Percentiles rank a stretch among this genome's conserved stretches.
Evolutionary conservation across 106 monocot genomes (phyloP).

Genomic region (Allium cepa): DNA sequence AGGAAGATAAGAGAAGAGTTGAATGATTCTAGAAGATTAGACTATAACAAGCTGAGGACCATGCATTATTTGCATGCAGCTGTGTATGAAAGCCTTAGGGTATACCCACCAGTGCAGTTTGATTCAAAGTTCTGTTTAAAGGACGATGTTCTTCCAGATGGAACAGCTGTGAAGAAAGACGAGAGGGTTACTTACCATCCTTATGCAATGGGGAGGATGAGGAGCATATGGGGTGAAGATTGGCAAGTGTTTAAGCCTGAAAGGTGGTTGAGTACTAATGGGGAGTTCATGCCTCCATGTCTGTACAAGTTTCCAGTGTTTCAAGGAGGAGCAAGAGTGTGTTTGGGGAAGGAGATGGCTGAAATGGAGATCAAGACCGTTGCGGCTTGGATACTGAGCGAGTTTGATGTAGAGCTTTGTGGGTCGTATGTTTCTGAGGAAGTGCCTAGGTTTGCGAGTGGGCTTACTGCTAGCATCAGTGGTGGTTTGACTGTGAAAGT

Average conservation of each 20-base stretch:
- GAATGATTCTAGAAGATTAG: neutral
- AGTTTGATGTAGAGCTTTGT: conserved; percentile 11
- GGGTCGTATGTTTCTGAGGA: neutral
- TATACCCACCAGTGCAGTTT: conserved; percentile 50
- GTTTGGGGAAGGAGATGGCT: conserved; percentile 32
- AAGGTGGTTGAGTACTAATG: conserved; percentile 9
- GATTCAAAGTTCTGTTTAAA: conserved; percentile 37
- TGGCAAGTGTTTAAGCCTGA: conserved; percentile 15
- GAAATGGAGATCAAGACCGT: conserved; percentile 38
- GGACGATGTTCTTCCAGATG: conserved; percentile 38
- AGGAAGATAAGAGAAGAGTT: conserved; percentile 17
- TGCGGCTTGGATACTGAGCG: conserved; percentile 12
- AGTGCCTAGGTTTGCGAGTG: neutral
- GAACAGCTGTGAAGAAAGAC: conserved; percentile 16
- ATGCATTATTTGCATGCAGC: conserved; percentile 52
- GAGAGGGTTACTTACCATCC: conserved; percentile 35
- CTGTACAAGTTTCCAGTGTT: conserved; percentile 19
- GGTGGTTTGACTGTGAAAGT: neutral
- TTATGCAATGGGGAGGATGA: conserved; percentile 38
- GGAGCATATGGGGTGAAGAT: conserved; percentile 20
- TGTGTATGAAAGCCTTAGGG: conserved; percentile 40
- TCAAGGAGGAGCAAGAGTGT: conserved; percentile 11
- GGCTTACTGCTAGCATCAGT: neutral
- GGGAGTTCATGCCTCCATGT: conserved; percentile 8
- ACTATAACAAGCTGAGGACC: conserved; percentile 16